A percentile compares a stretch with the other conserved stretches of the same genome.
Conservation (phyloP, 2,329 filamentous ascomycete species). For the Hypoxylon sp. region DNA sequence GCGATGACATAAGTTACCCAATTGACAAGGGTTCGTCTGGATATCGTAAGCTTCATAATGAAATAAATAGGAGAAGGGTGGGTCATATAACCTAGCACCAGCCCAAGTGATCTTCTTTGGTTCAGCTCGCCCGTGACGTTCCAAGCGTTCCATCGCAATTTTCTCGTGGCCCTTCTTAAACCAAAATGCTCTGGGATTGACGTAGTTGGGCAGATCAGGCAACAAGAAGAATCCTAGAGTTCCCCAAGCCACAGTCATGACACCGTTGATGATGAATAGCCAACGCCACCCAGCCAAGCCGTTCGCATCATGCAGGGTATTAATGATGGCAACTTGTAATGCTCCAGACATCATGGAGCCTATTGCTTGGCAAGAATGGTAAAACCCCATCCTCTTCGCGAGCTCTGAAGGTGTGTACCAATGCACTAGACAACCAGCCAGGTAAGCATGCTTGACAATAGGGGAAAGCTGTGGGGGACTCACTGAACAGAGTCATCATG, state of each 20-base stretch:
- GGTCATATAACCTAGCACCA: constrained; percentile 52
- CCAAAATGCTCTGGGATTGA: constrained; percentile 60
- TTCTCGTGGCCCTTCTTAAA: constrained; percentile 58
- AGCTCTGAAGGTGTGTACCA: constrained; percentile 60
- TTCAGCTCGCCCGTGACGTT: constrained; percentile 60
- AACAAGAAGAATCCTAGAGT: constrained; percentile 64
- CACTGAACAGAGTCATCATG: constrained; percentile 59
- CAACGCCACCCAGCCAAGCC: constrained; percentile 65
- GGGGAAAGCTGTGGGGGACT: constrained; percentile 26
- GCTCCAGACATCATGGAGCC: constrained; percentile 68
- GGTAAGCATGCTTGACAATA: constrained; percentile 22
- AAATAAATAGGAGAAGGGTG: background rate
- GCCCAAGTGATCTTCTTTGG: constrained; percentile 61
- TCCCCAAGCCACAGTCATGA: constrained; percentile 67
- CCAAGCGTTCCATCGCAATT: constrained; percentile 59
- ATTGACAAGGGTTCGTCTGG: constrained; percentile 56
- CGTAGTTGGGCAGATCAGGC: constrained; percentile 58
- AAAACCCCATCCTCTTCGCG: constrained; percentile 67
- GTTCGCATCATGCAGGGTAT: constrained; percentile 62
- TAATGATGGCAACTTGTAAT: constrained; percentile 66
- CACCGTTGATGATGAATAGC: constrained; percentile 69
- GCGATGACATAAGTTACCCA: constrained; percentile 63
- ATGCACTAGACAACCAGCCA: constrained; percentile 51
- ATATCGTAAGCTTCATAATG: constrained; percentile 15
- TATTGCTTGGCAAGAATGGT: constrained; percentile 65